Base-by-base conservation (phyloP, 1,139 yeast species). In the Candida tetrigidarum region DNA sequence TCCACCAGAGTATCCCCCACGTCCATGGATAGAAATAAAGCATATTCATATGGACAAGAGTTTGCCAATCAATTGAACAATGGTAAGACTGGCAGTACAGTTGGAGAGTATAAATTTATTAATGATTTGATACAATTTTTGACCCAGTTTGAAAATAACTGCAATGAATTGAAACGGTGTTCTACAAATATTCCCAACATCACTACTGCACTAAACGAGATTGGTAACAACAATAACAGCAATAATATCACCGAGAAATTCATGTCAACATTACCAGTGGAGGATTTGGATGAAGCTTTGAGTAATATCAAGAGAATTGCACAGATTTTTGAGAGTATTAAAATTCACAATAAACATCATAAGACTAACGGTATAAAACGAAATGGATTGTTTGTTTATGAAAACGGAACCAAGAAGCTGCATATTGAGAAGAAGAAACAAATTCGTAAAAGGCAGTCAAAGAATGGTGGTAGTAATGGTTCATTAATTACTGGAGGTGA, bases 121-220 rank as follows among this genome's bases (percentile, higher is more conserved):
- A 30, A 41, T 16, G 48, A 47, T 23, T 45, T 50, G 33, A 41
- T 47, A 26, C 44, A 49, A 26, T 50, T 50, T 45, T 42, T 50
- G 20, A 42, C 41, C n/a, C 39, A 37, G n/a, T 49, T 50, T 39
- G 51, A 50, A 27, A 42, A 37, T 16, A 47, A 45, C 26, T 49
- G 46, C 22, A 45, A 46, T 19, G 49, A 45, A 30, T 37, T 43
- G 18, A 39, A 42, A 28, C 37, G 36, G n/a, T 37, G 30, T 34
- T 41, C 38, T 12, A 38, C 27, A 14, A 14, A 14, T 4, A 23
- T 30, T 4, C n/a, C 11, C 18, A 30, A 19, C 4, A 14, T 4
- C 4, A 4, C 38, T 5, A 9, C 8, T 5, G n/a, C 29, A 18
- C 27, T 37, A 26, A 37, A 27, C 27, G 25, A 19, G 6, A 19